These are phyloP conservation scores for Fusarium bulbicola DNA, from an alignment of 2,329 filamentous ascomycete genomes.

Conservation along the genomic window DNA sequence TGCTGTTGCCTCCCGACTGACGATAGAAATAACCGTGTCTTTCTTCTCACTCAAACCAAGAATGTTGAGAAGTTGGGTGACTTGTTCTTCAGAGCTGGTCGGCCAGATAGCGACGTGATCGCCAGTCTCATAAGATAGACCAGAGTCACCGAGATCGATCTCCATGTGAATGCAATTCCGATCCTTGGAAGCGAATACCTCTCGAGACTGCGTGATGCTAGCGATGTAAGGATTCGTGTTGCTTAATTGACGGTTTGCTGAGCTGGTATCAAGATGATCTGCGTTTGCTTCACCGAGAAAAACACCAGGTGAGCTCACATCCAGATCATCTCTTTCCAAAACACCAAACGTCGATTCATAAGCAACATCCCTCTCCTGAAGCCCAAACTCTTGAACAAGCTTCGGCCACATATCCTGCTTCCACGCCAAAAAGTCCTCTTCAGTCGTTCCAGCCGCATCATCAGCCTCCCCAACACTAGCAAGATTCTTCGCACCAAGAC, in stretches of 20 bases:
- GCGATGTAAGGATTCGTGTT: not conserved
- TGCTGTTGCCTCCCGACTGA: not conserved
- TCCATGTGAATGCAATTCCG: not conserved
- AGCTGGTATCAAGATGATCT: not conserved
- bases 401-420: slow-evolving; percentile 2
- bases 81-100: not conserved
- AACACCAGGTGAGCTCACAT: not conserved
- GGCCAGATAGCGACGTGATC: slow-evolving; percentile 1
- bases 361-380: not conserved
- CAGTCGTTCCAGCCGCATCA: not conserved
- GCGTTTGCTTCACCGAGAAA: not conserved
- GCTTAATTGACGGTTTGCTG: not conserved
- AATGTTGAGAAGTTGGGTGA: not conserved
- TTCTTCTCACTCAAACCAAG: not conserved
- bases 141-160: not conserved
- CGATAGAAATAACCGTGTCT: not conserved
- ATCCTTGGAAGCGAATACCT: not conserved
- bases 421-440: not conserved
- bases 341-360: not conserved
- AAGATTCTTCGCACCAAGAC: not conserved
- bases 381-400: not conserved
- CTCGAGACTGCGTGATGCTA: not conserved
- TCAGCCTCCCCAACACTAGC: not conserved
- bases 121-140: not conserved
- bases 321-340: not conserved